Base-by-base conservation (phyloP, 2,329 filamentous ascomycete genomes). In the Neonectria faginata region DNA sequence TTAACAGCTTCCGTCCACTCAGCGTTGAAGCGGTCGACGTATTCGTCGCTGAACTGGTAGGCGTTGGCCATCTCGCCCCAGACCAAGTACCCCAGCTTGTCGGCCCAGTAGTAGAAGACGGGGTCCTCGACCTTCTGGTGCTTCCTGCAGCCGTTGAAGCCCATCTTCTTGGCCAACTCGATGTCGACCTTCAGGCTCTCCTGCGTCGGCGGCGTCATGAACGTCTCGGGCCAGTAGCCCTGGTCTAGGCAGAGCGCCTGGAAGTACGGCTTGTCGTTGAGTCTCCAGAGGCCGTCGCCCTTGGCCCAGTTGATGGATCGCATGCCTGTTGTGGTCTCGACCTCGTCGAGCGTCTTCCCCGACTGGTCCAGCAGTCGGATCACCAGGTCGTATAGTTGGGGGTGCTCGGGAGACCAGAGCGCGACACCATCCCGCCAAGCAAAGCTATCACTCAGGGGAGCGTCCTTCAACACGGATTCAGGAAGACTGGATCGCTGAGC, bases 51-150 rank as follows among this genome's bases (percentile, higher is more conserved):
- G 75, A 90, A 91, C 62, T 86, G 82, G 71, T 90, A 91, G 2
- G 86, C 86, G 67, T 89, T 91, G 42, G 86, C 87, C 81, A 89
- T 89, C 74, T 89, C 88, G 25, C 85, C 87, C 88, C 87, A 89
- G 5, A 89, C 86, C 0, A 90, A 79, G 75, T 86, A 89, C 1
- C 88, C 88, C 1, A 89, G 82, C 55, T 79, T 81, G 66, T 89
- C 86, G 2, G 87, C 88, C 84, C 84, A 88, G 79, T 89, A 88
- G 68, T 86, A 79, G 75, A 89, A 89, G 0, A 83, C 64, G 0
- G 88, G 86, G 53, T 88, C 86, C 75, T 89, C 88, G 44, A 89
- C 85, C 71, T 89, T 89, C 72, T 89, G 87, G 74, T 90, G 88
- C 77, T 89, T 89, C 61, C 88, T 82, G 73, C 87, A 89, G 1